Conservation (phyloP, 164 flowering plant species). For the Tetrastigma voinierianum region DNA sequence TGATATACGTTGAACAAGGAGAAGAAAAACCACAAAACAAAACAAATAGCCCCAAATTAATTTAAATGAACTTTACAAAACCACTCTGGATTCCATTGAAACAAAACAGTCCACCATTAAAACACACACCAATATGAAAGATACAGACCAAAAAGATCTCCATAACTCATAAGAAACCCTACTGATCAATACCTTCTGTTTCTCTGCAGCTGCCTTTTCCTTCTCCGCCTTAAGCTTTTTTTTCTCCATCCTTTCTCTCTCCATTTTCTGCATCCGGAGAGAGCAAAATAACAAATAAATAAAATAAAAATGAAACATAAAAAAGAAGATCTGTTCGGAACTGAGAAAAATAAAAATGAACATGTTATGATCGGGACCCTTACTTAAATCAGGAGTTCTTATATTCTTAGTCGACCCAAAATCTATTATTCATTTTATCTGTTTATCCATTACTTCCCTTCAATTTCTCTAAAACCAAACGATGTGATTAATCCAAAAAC, state of each 20-base stretch:
- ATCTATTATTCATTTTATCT: neutral
- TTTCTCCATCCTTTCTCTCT: slow-evolving; percentile 55
- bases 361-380: neutral
- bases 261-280: slow-evolving; percentile 46
- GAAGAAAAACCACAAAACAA: too few relatives aligned
- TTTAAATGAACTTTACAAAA: too few relatives aligned
- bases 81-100: too few relatives aligned
- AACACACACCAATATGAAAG: too few relatives aligned
- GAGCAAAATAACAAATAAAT: neutral
- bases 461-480: slow-evolving; percentile 9
- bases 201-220: slow-evolving; percentile 41
- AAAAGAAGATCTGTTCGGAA: neutral
- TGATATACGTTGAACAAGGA: too few relatives aligned
- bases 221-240: slow-evolving; percentile 42
- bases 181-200: slow-evolving; percentile 23
- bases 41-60: too few relatives aligned
- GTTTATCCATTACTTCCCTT: neutral
- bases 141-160: too few relatives aligned
- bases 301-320: neutral
- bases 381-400: neutral
- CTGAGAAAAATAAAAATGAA: neutral
- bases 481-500: neutral
- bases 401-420: neutral
- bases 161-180: too few relatives aligned
- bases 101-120: too few relatives aligned